Evolutionary conservation across 495 filamentous ascomycete genomes (phyloP).

Genomic region (Penicillium salamii): DNA sequence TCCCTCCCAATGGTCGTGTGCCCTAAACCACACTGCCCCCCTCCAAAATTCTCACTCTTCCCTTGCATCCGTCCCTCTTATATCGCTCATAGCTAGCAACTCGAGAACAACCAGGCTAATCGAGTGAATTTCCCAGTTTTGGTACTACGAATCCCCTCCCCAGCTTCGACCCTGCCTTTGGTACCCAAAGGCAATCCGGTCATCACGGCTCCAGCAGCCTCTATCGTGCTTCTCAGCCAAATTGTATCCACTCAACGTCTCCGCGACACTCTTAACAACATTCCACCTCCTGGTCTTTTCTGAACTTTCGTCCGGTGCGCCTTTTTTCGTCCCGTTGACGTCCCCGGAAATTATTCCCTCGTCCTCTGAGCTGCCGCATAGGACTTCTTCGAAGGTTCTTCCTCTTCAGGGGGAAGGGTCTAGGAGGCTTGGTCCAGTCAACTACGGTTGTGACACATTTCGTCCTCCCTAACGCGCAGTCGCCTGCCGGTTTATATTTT

Average conservation of each 20-base stretch:
- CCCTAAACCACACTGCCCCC: slow-evolving; percentile 4
- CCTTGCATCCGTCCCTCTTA: slow-evolving; percentile 18
- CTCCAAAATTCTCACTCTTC: slow-evolving; percentile 10
- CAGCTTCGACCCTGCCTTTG: slow-evolving; percentile 53
- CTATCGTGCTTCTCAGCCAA: slow-evolving; percentile 67
- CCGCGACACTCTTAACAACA: slow-evolving; percentile 64
- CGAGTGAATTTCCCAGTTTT: slow-evolving; percentile 1
- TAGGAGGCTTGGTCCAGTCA: slow-evolving; percentile 53
- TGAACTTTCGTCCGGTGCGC: slow-evolving; percentile 54
- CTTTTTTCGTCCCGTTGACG: slow-evolving; percentile 50
- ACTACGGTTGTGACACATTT: slow-evolving; percentile 79
- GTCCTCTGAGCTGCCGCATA: slow-evolving; percentile 95
- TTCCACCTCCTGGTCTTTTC: slow-evolving; percentile 66
- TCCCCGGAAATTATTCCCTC: slow-evolving; percentile 52
- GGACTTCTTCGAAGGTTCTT: slow-evolving; percentile 92
- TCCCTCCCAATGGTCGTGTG: slow-evolving; percentile 8
- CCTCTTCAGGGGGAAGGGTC: slow-evolving; percentile 63
- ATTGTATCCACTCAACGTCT: slow-evolving; percentile 64
- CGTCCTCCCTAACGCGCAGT: slow-evolving; percentile 79
- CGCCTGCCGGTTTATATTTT: slow-evolving; percentile 23
- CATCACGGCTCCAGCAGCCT: slow-evolving; percentile 74
- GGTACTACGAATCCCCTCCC: neutral
- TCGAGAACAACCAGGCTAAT: slow-evolving; percentile 1
- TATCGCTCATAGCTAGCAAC: slow-evolving; percentile 20
- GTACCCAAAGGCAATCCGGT: slow-evolving; percentile 60